Conservation (phyloP, 352 stramenopile species). For the Globisporangium okanoganense region DNA sequence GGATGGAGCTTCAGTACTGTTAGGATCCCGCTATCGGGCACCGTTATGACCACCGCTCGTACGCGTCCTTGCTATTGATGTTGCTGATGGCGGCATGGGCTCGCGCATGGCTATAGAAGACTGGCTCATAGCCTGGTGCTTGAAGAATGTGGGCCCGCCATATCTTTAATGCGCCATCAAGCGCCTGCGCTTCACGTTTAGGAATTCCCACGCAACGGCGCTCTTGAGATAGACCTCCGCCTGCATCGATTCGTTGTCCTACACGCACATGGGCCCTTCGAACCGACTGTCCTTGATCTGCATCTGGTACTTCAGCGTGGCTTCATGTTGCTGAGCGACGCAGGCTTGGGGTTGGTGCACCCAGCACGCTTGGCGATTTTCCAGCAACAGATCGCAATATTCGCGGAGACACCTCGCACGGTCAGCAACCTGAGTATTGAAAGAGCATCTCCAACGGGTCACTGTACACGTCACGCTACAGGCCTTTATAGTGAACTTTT, state of each 20-base stretch:
- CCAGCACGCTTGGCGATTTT: conserved; percentile 40
- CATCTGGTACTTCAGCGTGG: conserved; percentile 25
- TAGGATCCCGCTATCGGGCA: too few species aligned
- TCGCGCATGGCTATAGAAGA: too few species aligned
- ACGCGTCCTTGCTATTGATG: too few species aligned
- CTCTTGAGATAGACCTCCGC: conserved; percentile 71
- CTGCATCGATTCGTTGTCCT: conserved; percentile 76
- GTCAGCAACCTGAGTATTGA: conserved; percentile 27
- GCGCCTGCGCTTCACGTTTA: conserved; percentile 38
- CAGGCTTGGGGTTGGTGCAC: conserved; percentile 19
- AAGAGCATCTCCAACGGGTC: too few species aligned
- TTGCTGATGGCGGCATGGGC: too few species aligned
- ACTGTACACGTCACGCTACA: too few species aligned
- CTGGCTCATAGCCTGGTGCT: too few species aligned
- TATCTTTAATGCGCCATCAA: conserved; percentile 40
- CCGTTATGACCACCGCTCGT: too few species aligned
- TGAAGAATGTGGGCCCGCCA: conserved; percentile 17
- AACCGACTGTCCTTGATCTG: conserved; percentile 29
- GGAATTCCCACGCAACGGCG: conserved; percentile 64
- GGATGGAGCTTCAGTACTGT: too few species aligned
- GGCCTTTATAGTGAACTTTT: too few species aligned
- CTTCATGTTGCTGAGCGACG: not conserved
- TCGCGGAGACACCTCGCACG: conserved; percentile 64
- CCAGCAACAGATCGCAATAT: conserved; percentile 39
- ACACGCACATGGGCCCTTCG: conserved; percentile 40